Evolutionary conservation across 1,139 yeast species (phyloP), one percentile per base, ranked within the genome.

Genomic region (Hemisphaericaspora subhashii): DNA sequence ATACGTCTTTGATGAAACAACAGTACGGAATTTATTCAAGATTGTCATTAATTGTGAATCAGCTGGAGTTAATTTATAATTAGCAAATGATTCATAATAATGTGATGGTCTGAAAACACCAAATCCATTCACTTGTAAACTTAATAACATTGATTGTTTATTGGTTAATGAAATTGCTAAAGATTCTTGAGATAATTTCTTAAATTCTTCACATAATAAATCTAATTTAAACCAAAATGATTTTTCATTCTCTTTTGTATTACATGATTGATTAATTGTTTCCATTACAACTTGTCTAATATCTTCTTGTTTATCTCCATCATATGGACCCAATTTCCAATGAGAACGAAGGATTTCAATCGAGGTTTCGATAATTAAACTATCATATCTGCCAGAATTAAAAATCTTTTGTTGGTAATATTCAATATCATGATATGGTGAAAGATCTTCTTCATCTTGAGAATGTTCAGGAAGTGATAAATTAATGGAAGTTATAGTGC

Each of bases 171-270:
- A 37, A 31, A 60, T 40, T 2, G 52, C 38, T 27, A 64, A 47
- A 3, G 82, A 72, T 52, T 86, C 92, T 43, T 73, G 72, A 28
- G 79, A 68, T 37, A 72, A 71, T 38, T 74, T 80, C 43, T 72
- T 74, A 41, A 85, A 70, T 51, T 87, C 95, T 41, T 76, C 80
- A 54, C 90, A 83, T 25, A 84, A 62, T 3, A 83, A 68, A 42
- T 77, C 78, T 40, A 85, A 72, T 45, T 79, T 75, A 35, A 70
- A 62, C 88, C 90, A 83, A 16, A 55, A 43, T 7, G 32, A 31
- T 31, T 35, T 37, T 20, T 39, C 33, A 14, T 35, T 35, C 4
- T 35, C 48, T 7, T 26, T 21, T 4, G 31, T 42, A 1, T n/a
- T n/a, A n/a, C 47, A 33, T 18, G 48, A 35, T n/a, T 40, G 36